Percentiles rank a stretch among this genome's conserved stretches.
phyloP scores from a whole-genome alignment of 768 basidiomycete species.

The Russula virescens region DNA sequence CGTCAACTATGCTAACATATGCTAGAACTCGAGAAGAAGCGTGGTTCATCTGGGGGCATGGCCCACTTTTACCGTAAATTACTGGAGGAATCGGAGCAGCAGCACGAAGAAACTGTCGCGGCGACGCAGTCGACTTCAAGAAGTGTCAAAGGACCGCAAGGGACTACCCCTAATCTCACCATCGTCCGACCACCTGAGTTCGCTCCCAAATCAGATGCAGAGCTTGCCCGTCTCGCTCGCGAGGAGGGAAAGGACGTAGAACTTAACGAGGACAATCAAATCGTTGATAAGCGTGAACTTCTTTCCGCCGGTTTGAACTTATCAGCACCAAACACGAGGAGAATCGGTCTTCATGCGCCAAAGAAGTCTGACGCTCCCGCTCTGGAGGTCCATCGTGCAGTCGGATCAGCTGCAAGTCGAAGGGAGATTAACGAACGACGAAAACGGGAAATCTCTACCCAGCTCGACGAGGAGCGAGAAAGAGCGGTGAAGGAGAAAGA shows the following conservation, averaged over 20 bases:
- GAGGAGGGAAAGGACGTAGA: constrained; percentile 82
- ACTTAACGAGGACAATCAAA: constrained; percentile 95
- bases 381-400: constrained; percentile 61
- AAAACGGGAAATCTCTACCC: constrained; percentile 65
- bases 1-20: constrained; percentile 1
- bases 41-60: constrained; percentile 63
- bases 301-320: constrained; percentile 90
- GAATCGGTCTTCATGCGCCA: constrained; percentile 43
- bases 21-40: constrained; percentile 50
- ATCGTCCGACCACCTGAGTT: constrained; percentile 69
- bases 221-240: constrained; percentile 63
- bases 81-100: constrained; percentile 70
- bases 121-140: constrained; percentile 50
- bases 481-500: constrained; percentile 52
- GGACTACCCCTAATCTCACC: constrained; percentile 58
- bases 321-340: constrained; percentile 73
- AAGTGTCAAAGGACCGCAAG: constrained; percentile 56
- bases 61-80: constrained; percentile 77
- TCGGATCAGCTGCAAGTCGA: constrained; percentile 73
- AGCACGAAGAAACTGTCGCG: constrained; percentile 83
- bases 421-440: constrained; percentile 83
- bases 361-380: constrained; percentile 31
- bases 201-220: constrained; percentile 59
- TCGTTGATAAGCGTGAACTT: constrained; percentile 92
- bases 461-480: constrained; percentile 70